Evolutionary conservation across 345 rosid genomes (phyloP).

Genomic region (Euphorbia lathyris): DNA sequence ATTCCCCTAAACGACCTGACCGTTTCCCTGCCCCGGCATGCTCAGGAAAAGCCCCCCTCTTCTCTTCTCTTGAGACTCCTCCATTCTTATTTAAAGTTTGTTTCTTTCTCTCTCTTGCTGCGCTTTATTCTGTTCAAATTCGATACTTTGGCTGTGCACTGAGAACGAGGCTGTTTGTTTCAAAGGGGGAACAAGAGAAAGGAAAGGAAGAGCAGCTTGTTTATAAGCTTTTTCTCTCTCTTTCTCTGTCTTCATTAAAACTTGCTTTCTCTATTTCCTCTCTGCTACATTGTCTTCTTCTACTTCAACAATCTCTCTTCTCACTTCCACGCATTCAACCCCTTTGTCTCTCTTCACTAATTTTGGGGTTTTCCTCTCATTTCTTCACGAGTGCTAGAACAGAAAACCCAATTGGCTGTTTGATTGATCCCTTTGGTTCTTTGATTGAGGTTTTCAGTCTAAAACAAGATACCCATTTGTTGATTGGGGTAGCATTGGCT

Average conservation of each 20-base stretch:
- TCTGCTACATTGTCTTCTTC: conserved; percentile 76
- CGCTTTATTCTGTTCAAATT: conserved; percentile 92
- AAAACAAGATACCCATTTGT: conserved; percentile 4
- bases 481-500: neutral
- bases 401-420: conserved; percentile 23
- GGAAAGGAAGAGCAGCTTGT: conserved; percentile 28
- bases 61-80: too few relatives aligned
- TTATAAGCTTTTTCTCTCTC: conserved; percentile 29
- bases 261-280: conserved; percentile 39
- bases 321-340: conserved; percentile 65
- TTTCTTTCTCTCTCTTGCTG: conserved; percentile 20
- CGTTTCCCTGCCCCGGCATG: conserved; percentile 14
- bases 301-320: conserved; percentile 65
- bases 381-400: conserved; percentile 24
- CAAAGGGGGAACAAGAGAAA: conserved; percentile 33
- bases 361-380: conserved; percentile 28
- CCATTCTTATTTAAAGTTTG: conserved; percentile 20
- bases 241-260: conserved; percentile 10
- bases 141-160: conserved; percentile 57
- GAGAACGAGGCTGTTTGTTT: conserved; percentile 62
- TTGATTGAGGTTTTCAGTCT: conserved; percentile 1
- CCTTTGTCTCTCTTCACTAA: conserved; percentile 28
- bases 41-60: conserved; percentile 10
- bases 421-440: conserved; percentile 25
- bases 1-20: conserved; percentile 28